Base-by-base conservation (phyloP, 148 eudicot species). In the Silene uniflora region DNA sequence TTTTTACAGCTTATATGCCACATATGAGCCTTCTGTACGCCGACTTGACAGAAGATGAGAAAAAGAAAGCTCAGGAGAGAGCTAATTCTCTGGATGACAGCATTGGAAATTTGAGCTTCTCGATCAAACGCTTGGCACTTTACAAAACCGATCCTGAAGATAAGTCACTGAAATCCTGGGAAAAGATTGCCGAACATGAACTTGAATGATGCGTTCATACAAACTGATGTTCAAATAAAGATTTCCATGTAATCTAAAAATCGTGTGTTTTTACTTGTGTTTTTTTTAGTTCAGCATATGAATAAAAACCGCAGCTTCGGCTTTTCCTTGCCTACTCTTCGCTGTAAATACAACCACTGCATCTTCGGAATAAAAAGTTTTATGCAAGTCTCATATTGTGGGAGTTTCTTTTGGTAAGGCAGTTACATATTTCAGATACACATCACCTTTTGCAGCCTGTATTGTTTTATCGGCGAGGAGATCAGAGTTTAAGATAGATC, bases 21-120 rank as follows among this genome's bases (percentile, higher is more conserved):
- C 98, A 95, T 87, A 76, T 95, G 86, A 92, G 97, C 84, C 85
- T 95, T 67, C 90, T 92, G 1, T 95, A 95, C 62, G 91, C 80
- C 4, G 96, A 95, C 77, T 76, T 92, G 73, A 83, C 90, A 9
- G 94, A 92, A 3, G 97, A 92, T 73, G 96, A 90, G 85, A 95
- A 95, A 81, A 90, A 85, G 81, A 88, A 75, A 71, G 97, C 96
- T 73, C 90, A 77, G 72, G 96, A 85, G 81, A 90, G 84, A 84
- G 97, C 92, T 21, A 81, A 81, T 32, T 75, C 70, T 55, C 80
- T 95, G 25, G 99, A 92, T 70, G 87, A 88, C 71, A 70, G 78
- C 79, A 83, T 95, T 9, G 86, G 86, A 60, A 80, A 88, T 76
- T 46, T 90, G 84, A 86, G 76, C 83, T 95, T 95, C 84, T 84